Base-by-base conservation (phyloP, 2,329 filamentous ascomycete genomes). In the Fusarium sp. region DNA sequence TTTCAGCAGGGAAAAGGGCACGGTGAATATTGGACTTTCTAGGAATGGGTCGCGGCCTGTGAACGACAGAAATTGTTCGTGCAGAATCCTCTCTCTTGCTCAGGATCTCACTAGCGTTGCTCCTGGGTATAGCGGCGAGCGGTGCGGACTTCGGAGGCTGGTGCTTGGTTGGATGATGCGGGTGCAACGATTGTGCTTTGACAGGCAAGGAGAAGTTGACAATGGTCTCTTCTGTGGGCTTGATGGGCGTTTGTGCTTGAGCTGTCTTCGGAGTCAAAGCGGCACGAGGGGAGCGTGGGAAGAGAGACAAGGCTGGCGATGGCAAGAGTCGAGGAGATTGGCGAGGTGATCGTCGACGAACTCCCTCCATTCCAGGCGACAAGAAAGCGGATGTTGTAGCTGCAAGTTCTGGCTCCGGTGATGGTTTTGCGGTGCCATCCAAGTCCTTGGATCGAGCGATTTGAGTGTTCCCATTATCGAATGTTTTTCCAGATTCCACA, bases 1-100 rank as follows among this genome's bases (percentile, higher is more conserved):
- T 69, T 21, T 86, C 81, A 10, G 81, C 80, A 6, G 84, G 81
- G 75, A 85, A 85, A 34, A 85, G 78, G 49, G 81, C 79, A 44
- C 84, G 79, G 67, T 86, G 83, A 12, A 82, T 77, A 26, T 81
- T 80, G 4, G 77, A 75, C 37, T 83, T 84, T 53, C 87, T 81
- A 7, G 86, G 85, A 56, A 89, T 86, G 4, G 87, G 87, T 31
- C 87, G 81, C 4, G 86, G 86, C 7, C 87, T 82, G 73, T 89
- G 79, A 8, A 89, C 80, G 21, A 89, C 78, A 0, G 73, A 74
- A 28, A 52, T 30, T 14, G 52, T 54, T 54, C 55, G 62, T 43
- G 57, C 31, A 39, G 52, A 57, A 16, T 58, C 64, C 23, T 56
- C 26, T 31, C 34, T 66, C 39, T 52, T 58, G 6, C n/a, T 41